Conservation (phyloP, 345 rosid species). For the Arabidopsis suecica region DNA sequence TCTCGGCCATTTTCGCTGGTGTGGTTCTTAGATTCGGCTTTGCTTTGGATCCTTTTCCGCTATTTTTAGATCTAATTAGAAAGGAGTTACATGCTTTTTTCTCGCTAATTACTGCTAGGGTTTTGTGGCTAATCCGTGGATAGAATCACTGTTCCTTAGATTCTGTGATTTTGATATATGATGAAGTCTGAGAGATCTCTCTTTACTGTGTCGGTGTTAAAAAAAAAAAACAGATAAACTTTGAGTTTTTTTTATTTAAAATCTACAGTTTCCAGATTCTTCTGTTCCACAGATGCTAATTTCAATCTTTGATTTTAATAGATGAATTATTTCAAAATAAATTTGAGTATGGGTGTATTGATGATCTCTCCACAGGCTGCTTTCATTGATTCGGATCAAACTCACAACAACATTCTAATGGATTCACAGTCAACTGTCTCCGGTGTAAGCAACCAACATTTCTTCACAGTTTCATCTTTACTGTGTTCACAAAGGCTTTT, state of each 20-base stretch:
- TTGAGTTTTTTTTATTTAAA: not conserved
- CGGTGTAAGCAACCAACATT: conserved; percentile 8
- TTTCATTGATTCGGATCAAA: conserved; percentile 32
- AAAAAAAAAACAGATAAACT: not conserved
- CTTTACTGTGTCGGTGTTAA: conserved; percentile 3
- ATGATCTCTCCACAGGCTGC: conserved; percentile 32
- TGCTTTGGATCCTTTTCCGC: not conserved
- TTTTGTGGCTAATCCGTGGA: not conserved
- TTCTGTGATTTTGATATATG: not conserved
- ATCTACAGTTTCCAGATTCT: conserved; percentile 26
- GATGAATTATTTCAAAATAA: not conserved
- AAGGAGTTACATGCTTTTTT: not conserved
- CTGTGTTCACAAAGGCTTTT: not conserved
- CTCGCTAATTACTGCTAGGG: not conserved
- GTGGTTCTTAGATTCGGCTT: conserved; percentile 3
- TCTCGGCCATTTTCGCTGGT: not conserved
- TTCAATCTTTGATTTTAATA: not conserved
- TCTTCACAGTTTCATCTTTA: not conserved
- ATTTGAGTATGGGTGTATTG: not conserved
- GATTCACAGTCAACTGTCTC: conserved; percentile 37
- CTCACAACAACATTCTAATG: conserved; percentile 40
- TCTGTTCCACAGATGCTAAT: conserved; percentile 3
- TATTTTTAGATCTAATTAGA: conserved; percentile 30
- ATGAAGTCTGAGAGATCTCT: not conserved
- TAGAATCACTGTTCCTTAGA: not conserved